Conservation (phyloP, 805 yeast species). For the Kluyveromyces nonfermentans region DNA sequence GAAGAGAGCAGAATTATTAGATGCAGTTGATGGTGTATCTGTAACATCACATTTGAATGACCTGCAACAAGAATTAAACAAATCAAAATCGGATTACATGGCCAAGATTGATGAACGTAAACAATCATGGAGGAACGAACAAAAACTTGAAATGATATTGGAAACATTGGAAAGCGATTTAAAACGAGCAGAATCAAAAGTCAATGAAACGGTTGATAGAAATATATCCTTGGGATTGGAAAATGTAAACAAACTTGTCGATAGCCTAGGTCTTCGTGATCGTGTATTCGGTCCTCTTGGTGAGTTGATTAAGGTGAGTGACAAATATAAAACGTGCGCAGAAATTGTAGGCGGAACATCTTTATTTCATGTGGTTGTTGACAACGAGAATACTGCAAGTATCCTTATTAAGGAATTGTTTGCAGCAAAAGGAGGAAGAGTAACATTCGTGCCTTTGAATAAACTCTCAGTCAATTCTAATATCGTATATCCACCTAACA, state of each 20-base stretch:
- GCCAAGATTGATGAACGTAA: constrained; percentile 58
- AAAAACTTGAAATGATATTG: constrained; percentile 46
- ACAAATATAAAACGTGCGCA: constrained; percentile 74
- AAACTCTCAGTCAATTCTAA: constrained; percentile 38
- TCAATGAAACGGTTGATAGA: constrained; percentile 69
- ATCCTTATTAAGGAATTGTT: constrained; percentile 66
- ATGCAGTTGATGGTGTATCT: constrained; percentile 31
- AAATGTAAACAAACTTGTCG: constrained; percentile 55
- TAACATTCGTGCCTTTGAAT: constrained; percentile 85
- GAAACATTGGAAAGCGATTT: constrained; percentile 50
- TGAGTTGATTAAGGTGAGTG: constrained; percentile 71
- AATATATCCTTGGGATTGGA: constrained; percentile 59
- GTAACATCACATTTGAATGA: constrained; percentile 27
- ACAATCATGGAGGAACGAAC: constrained; percentile 69
- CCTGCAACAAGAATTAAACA: constrained; percentile 21
- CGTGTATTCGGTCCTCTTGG: constrained; percentile 81
- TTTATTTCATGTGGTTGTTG: constrained; percentile 83
- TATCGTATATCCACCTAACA: constrained; percentile 50
- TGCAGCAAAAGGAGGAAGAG: constrained; percentile 67
- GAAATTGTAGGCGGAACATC: constrained; percentile 87
- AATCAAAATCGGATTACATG: constrained; percentile 34
- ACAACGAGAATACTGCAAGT: constrained; percentile 75
- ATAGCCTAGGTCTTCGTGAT: constrained; percentile 43
- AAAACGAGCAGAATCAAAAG: constrained; percentile 45
- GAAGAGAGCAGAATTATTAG: constrained; percentile 29